phyloP scores from a whole-genome alignment of 805 yeast species.

The Lipomyces mesembrius region DNA sequence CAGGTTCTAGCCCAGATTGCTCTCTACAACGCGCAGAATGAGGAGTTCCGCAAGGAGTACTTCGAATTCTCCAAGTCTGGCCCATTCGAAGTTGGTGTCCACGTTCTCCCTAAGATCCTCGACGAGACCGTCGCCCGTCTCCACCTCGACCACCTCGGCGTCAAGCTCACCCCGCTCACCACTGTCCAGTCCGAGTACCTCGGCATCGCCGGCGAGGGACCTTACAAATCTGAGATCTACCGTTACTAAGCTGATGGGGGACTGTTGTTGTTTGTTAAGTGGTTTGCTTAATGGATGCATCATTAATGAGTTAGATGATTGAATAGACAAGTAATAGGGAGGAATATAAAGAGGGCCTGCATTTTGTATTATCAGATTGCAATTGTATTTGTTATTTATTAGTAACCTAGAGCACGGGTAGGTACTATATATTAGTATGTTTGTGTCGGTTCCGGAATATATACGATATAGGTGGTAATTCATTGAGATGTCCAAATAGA shows the following conservation, averaged over 20 bases:
- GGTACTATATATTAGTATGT: neutral
- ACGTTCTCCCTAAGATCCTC: constrained; percentile 94
- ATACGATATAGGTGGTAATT: neutral
- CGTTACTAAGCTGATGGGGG: constrained; percentile 67
- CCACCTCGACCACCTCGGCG: constrained; percentile 95
- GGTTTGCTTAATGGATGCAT: neutral
- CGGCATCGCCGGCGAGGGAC: constrained; percentile 90
- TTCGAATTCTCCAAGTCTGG: constrained; percentile 93
- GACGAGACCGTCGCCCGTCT: constrained; percentile 98
- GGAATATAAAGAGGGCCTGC: neutral
- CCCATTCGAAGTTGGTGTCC: constrained; percentile 89
- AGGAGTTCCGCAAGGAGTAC: constrained; percentile 73
- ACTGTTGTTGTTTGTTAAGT: neutral
- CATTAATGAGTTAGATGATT: neutral
- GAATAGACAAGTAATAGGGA: neutral
- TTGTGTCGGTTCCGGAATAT: neutral
- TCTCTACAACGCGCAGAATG: constrained; percentile 85
- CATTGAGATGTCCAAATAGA: neutral
- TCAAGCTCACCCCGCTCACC: constrained; percentile 75
- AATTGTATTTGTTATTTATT: neutral
- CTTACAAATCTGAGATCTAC: constrained; percentile 97
- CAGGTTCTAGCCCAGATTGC: constrained; percentile 99
- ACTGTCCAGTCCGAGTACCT: constrained; percentile 89
- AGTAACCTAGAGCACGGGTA: neutral
- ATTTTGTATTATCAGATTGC: constrained; percentile 1